Conservation (phyloP, 148 eudicot species). For the Gaultheria prostrata region DNA sequence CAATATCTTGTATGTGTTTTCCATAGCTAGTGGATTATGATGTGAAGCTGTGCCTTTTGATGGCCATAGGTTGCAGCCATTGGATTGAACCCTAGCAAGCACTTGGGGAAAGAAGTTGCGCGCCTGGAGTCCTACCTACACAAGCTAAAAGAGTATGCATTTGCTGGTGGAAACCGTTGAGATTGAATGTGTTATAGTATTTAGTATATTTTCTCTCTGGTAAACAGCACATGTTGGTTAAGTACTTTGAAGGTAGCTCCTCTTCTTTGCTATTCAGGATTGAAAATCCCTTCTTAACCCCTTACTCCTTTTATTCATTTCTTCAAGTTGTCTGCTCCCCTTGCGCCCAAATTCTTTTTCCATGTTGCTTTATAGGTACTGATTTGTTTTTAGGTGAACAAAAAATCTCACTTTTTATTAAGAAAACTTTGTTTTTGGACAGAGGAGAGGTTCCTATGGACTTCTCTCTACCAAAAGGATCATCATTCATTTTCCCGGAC, state of each 20-base stretch:
- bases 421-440: conserved; percentile 4
- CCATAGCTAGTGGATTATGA: background rate
- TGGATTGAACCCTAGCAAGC: conserved; percentile 84
- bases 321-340: too few relatives aligned
- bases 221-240: conserved; percentile 34
- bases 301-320: too few relatives aligned
- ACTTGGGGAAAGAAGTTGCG: conserved; percentile 80
- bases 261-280: background rate
- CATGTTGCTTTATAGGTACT: too few relatives aligned
- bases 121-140: conserved; percentile 60
- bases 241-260: conserved; percentile 25
- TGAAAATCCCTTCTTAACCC: background rate
- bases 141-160: conserved; percentile 70
- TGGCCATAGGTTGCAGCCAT: conserved; percentile 84
- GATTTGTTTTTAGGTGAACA: too few relatives aligned
- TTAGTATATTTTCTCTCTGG: conserved; percentile 17
- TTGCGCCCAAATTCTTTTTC: too few relatives aligned
- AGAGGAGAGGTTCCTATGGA: conserved; percentile 36
- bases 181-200: background rate
- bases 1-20: background rate
- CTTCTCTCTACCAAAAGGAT: conserved; percentile 24
- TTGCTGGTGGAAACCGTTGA: background rate
- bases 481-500: conserved; percentile 51
- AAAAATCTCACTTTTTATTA: too few relatives aligned
- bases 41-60: background rate